Base-by-base conservation (phyloP, 176 grass and related monocot genomes). In the Ananas comosus region DNA sequence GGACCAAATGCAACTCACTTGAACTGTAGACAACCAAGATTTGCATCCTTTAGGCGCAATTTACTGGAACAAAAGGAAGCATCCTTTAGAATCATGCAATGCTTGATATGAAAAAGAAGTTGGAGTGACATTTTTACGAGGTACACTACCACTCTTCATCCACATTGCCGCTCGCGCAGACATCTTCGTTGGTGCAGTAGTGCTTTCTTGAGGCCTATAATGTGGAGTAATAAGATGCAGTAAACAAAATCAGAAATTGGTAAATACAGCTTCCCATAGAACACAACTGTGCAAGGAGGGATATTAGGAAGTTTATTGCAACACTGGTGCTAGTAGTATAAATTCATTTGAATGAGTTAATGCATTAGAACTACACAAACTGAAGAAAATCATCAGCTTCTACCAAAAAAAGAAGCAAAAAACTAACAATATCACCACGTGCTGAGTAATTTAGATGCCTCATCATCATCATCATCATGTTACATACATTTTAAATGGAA, bases 181-280 rank as follows among this genome's bases (percentile, higher is more conserved):
- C 88, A 71, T 64, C 17, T 53, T 87, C 67, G 71, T 96, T 96
- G 29, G 87, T 85, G 42, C 92, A 96, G 16, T 96, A 96, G 64
- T 89, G 92, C 81, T 89, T 96, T 76, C 92, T 73, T 68, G 92
- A 96, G 59, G 88, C 92, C 92, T 96, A 74, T 72, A 58, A 77
- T 70, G 53, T 13, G 73, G 3, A 61, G 73, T 50, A 24, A 11
- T 12, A 27, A 18, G 14, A 64, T 64, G 33, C 2, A 66, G 58
- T 33, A 78, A 74, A 3, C 28, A 74, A 69, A 72, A 21, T 7
- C 14, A 28, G 67, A 10, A 73, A 70, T 3, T 18, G 12, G 71
- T 14, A 74, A 17, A 52, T 59, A 17, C 54, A 59, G 21, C n/a
- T 16, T 59, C 54, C 16, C 54, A 59, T 59, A 59, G 19, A 59